phyloP scores from a whole-genome alignment of 768 basidiomycete species.

The Auriscalpium vulgare region DNA sequence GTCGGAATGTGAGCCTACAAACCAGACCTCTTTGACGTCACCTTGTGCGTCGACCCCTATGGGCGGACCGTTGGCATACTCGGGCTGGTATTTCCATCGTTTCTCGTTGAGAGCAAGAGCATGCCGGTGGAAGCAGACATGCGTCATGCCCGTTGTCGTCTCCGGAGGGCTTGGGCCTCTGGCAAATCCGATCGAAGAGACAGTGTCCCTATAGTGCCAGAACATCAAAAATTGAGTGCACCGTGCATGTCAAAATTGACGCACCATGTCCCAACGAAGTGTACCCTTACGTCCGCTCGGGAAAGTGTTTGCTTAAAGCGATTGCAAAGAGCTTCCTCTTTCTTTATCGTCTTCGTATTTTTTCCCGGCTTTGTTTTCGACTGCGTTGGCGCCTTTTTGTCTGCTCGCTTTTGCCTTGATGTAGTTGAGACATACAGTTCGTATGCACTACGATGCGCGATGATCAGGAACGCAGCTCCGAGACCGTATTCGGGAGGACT shows the following conservation, averaged over 20 bases:
- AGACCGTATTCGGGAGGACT: not conserved
- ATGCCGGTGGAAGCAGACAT: constrained; percentile 32
- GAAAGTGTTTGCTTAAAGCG: too few species aligned
- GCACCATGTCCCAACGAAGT: constrained; percentile 39
- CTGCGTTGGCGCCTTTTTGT: too few species aligned
- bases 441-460: constrained; percentile 34
- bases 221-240: not conserved
- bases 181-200: constrained; percentile 34
- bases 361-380: too few species aligned
- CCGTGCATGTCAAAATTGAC: not conserved
- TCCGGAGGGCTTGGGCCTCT: constrained; percentile 24
- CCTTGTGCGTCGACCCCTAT: not conserved
- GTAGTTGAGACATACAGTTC: constrained; percentile 16
- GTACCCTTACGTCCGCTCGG: constrained; percentile 19
- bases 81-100: constrained; percentile 38
- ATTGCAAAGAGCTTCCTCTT: too few species aligned
- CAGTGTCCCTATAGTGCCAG: constrained; percentile 31
- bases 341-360: too few species aligned
- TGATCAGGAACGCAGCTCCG: not conserved
- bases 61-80: constrained; percentile 26
- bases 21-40: not conserved
- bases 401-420: not conserved
- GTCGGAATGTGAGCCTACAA: not conserved
- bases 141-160: constrained; percentile 23
- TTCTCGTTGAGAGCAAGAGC: constrained; percentile 39